Conservation (phyloP, 2,329 filamentous ascomycete genomes). For the Remersonia thermophila region DNA sequence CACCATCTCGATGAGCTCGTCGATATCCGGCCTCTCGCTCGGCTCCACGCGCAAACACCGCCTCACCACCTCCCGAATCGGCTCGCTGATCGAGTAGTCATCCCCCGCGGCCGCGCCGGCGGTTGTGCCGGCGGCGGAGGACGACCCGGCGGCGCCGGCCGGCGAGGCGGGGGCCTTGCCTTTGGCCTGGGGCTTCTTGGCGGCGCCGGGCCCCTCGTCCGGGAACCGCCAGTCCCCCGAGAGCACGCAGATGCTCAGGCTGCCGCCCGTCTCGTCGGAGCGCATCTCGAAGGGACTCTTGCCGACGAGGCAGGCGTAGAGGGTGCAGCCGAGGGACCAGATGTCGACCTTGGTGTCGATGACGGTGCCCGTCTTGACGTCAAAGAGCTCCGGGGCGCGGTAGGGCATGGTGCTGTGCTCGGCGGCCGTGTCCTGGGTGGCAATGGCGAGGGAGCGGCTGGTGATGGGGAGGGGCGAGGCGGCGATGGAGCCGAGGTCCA, state of each 20-base stretch:
- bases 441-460: constrained; percentile 76
- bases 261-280: constrained; percentile 90
- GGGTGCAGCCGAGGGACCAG: constrained; percentile 93
- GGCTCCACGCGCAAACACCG: constrained; percentile 81
- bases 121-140: constrained; percentile 17
- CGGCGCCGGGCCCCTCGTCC: constrained; percentile 56
- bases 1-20: constrained; percentile 71
- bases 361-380: constrained; percentile 83
- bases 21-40: constrained; percentile 72
- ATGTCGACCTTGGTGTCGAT: constrained; percentile 97
- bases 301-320: constrained; percentile 91
- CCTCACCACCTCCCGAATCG: constrained; percentile 76
- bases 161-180: constrained; percentile 15
- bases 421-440: constrained; percentile 85
- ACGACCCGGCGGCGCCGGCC: constrained; percentile 14
- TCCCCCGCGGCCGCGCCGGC: constrained; percentile 22
- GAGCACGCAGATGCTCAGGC: constrained; percentile 79
- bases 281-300: constrained; percentile 96
- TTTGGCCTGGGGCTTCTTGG: constrained; percentile 20
- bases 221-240: constrained; percentile 96
- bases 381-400: constrained; percentile 92
- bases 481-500: constrained; percentile 90
- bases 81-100: constrained; percentile 56
- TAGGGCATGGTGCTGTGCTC: constrained; percentile 99
- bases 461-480: constrained; percentile 82